These are phyloP conservation scores for Dipteronia dyeriana DNA, from an alignment of 345 rosid genomes.

Conservation along the genomic window DNA sequence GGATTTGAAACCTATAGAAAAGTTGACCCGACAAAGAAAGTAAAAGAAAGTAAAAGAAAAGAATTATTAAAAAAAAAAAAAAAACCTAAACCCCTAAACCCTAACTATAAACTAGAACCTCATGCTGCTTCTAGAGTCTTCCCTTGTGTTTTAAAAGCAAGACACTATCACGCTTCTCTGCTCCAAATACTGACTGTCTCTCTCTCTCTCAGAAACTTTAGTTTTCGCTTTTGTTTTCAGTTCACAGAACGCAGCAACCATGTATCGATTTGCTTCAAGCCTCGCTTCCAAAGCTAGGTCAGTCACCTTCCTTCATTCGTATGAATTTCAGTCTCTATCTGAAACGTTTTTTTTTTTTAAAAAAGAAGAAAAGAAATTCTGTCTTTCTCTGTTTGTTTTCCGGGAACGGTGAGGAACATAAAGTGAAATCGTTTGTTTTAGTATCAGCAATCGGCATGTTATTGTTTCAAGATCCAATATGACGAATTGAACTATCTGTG, in stretches of 20 bases:
- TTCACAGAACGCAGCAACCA: constrained; percentile 9
- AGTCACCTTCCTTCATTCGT: not conserved
- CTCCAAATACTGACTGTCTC: not conserved
- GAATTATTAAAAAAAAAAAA: constrained; percentile 8
- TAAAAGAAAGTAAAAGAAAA: not conserved
- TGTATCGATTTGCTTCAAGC: constrained; percentile 68
- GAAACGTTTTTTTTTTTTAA: not conserved
- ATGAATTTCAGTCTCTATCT: not conserved
- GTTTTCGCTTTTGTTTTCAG: not conserved
- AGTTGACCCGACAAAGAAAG: constrained; percentile 18
- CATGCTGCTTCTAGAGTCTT: constrained; percentile 56
- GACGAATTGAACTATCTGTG: not conserved
- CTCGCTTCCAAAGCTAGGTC: constrained; percentile 72
- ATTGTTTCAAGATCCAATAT: not conserved
- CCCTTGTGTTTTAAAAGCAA: constrained; percentile 26
- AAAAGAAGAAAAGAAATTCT: too few relatives aligned
- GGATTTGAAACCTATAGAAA: not conserved
- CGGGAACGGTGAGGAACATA: not conserved
- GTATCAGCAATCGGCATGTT: too few relatives aligned
- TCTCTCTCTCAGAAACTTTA: not conserved
- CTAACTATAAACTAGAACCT: constrained; percentile 27
- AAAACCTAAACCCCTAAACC: constrained; percentile 62
- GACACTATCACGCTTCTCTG: not conserved
- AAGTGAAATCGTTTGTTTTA: not conserved
- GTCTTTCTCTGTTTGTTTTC: constrained; percentile 7